Evolutionary conservation across 2,329 filamentous ascomycete genomes (phyloP).

Genomic region (Sordariomycetes sp.): DNA sequence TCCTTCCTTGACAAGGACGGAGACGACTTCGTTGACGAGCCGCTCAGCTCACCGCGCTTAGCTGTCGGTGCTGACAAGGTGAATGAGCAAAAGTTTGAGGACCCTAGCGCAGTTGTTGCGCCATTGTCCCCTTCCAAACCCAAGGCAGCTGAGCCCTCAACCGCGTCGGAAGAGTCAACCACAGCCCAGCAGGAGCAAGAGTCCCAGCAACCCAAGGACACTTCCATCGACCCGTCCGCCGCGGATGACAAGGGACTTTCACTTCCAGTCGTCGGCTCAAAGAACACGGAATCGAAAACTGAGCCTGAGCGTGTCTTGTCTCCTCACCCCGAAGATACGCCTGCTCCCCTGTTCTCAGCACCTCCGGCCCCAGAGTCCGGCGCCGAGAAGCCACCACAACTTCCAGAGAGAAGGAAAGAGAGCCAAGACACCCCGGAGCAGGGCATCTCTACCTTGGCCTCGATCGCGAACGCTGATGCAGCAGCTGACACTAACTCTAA

Average conservation of each 20-base stretch:
- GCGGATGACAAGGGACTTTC: constrained; percentile 2
- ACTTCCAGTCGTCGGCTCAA: constrained; percentile 2
- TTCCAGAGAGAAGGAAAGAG: not conserved
- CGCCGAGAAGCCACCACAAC: constrained; percentile 7
- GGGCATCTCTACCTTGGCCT: not conserved
- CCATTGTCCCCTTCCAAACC: constrained; percentile 44
- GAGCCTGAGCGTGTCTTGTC: constrained; percentile 28
- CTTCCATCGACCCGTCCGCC: not conserved
- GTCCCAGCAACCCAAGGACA: no score
- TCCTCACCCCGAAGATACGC: constrained; percentile 57
- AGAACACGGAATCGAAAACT: no score
- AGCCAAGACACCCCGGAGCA: not conserved
- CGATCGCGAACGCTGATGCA: not conserved
- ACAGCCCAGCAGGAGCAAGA: no score
- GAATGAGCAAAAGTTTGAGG: constrained; percentile 42
- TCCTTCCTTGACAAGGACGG: constrained; percentile 43
- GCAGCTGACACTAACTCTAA: not conserved
- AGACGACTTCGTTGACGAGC: constrained; percentile 71
- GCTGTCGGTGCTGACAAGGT: constrained; percentile 50
- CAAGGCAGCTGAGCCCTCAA: constrained; percentile 17
- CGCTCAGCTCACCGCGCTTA: constrained; percentile 59
- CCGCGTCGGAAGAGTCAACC: no score
- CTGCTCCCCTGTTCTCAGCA: constrained; percentile 48
- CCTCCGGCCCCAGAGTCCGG: constrained; percentile 17
- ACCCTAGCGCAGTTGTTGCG: constrained; percentile 45